Conservation (phyloP, 164 flowering plant species). For the Macadamia tetraphylla region DNA sequence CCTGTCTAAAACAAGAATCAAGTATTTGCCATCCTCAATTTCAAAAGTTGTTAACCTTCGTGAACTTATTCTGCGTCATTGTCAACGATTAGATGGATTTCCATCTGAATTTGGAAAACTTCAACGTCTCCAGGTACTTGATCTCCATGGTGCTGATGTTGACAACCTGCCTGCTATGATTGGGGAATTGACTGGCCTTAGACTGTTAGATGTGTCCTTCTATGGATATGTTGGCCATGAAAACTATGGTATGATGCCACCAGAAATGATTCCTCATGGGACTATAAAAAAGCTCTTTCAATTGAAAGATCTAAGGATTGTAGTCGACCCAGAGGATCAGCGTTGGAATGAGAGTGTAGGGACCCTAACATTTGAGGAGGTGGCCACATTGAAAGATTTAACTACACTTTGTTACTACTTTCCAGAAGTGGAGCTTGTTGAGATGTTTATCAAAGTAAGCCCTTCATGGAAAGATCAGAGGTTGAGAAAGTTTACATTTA, state of each 20-base stretch:
- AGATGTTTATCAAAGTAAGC: background rate
- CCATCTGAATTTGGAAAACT: slow-evolving; percentile 16
- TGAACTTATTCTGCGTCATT: slow-evolving; percentile 10
- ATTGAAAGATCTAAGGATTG: slow-evolving; percentile 9
- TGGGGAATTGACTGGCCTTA: slow-evolving; percentile 6
- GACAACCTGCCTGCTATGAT: slow-evolving; percentile 7
- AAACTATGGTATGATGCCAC: background rate
- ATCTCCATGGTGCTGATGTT: slow-evolving; percentile 20
- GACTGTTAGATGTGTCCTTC: slow-evolving; percentile 12
- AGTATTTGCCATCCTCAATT: slow-evolving; percentile 17
- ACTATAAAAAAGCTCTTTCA: background rate
- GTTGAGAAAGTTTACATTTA: background rate
- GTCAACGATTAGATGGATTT: slow-evolving; percentile 12
- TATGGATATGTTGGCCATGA: background rate
- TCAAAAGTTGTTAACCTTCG: slow-evolving; percentile 10
- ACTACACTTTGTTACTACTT: background rate
- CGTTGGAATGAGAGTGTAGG: slow-evolving; percentile 3
- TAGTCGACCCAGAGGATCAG: slow-evolving; percentile 3
- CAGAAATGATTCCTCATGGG: slow-evolving; percentile 5
- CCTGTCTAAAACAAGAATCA: slow-evolving; percentile 20
- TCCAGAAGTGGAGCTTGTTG: slow-evolving; percentile 1
- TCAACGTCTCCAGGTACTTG: slow-evolving; percentile 18
- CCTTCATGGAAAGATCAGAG: background rate
- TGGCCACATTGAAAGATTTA: background rate
- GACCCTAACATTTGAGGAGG: background rate